phyloP scores from a whole-genome alignment of 768 basidiomycete genomes.

The Lactifluus hygrophoroides region DNA sequence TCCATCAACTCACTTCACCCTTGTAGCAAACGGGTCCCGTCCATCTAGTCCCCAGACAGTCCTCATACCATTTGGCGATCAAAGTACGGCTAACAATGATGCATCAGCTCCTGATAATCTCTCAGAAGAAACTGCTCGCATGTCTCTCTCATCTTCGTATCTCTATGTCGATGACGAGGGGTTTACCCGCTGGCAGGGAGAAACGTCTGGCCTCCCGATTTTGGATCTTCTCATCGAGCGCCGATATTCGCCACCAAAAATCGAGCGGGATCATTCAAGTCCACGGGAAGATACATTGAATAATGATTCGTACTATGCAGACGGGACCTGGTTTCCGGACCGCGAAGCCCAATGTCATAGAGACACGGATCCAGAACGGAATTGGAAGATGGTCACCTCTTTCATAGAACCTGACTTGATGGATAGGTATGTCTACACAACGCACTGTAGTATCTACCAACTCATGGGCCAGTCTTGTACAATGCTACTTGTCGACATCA shows the following conservation, averaged over 20 bases:
- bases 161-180: constrained; percentile 85
- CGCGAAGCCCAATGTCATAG: constrained; percentile 59
- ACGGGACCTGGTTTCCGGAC: constrained; percentile 73
- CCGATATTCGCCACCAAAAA: constrained; percentile 36
- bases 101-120: constrained; percentile 34
- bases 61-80: constrained; percentile 33
- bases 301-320: neutral
- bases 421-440: constrained; percentile 59
- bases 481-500: constrained; percentile 85
- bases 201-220: constrained; percentile 85
- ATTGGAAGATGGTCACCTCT: constrained; percentile 83
- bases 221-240: constrained; percentile 76
- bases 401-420: constrained; percentile 84
- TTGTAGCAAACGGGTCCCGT: constrained; percentile 36
- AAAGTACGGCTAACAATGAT: constrained; percentile 8
- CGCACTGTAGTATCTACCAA: constrained; percentile 3
- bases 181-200: constrained; percentile 85
- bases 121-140: constrained; percentile 49
- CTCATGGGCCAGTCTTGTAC: constrained; percentile 49
- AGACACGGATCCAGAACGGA: constrained; percentile 76
- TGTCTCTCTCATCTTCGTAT: constrained; percentile 68
- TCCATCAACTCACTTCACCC: constrained; percentile 67
- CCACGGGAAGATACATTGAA: constrained; percentile 17
- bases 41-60: constrained; percentile 40
- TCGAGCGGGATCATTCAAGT: constrained; percentile 27